Evolutionary conservation across 2,329 filamentous ascomycete genomes (phyloP).

Genomic region (Fusarium sacchari): DNA sequence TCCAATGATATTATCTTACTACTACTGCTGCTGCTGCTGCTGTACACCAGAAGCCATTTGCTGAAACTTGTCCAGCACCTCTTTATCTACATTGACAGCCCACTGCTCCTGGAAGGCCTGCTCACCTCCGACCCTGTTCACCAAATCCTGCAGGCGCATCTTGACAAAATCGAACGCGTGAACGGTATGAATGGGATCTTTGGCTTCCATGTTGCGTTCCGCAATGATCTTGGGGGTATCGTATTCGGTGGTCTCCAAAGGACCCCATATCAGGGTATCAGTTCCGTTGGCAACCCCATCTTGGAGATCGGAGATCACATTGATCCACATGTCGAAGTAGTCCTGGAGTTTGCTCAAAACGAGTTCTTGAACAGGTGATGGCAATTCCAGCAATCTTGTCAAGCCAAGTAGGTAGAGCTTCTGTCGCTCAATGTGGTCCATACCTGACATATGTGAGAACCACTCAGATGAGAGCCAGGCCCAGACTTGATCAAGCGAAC

Average conservation of each 20-base stretch:
- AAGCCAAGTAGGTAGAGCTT: conserved; percentile 80
- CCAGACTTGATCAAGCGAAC: conserved; percentile 63
- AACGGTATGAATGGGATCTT: conserved; percentile 75
- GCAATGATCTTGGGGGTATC: conserved; percentile 65
- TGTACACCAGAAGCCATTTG: conserved; percentile 42
- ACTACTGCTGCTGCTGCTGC: conserved; percentile 14
- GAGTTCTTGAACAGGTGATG: conserved; percentile 65
- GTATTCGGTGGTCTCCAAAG: conserved; percentile 58
- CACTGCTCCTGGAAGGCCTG: conserved; percentile 74
- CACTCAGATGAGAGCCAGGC: conserved; percentile 68
- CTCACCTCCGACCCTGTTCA: conserved; percentile 71
- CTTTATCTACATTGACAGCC: conserved; percentile 78
- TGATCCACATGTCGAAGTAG: conserved; percentile 80
- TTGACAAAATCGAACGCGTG: conserved; percentile 72
- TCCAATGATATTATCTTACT: not conserved
- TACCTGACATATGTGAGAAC: conserved; percentile 76
- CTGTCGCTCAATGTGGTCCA: conserved; percentile 71
- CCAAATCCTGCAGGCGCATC: conserved; percentile 67
- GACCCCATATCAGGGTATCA: conserved; percentile 63
- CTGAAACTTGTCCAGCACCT: conserved; percentile 73
- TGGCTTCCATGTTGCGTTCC: conserved; percentile 63
- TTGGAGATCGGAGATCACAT: conserved; percentile 72
- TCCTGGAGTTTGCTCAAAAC: conserved; percentile 73
- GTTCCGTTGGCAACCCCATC: conserved; percentile 64
- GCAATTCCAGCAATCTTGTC: conserved; percentile 75